Percentiles rank a stretch among this genome's conserved stretches.
Evolutionary conservation across 2,329 filamentous ascomycete species (phyloP).

Genomic region (Xylariaceae sp.): DNA sequence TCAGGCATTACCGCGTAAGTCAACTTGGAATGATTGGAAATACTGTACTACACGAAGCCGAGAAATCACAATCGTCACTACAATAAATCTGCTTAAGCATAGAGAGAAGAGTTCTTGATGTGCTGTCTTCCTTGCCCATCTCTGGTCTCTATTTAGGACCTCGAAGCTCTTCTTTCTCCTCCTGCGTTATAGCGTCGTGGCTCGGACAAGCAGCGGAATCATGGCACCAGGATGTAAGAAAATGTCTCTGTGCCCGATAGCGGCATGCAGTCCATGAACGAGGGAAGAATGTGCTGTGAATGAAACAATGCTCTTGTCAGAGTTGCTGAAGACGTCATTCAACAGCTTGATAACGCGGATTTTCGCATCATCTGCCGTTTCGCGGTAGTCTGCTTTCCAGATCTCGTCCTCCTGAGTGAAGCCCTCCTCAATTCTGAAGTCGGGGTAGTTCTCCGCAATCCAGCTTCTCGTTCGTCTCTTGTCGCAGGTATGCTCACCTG

Average conservation of each 20-base stretch:
- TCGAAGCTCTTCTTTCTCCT: too few relatives aligned
- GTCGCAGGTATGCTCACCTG: slow-evolving; percentile 61
- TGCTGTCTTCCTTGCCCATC: too few relatives aligned
- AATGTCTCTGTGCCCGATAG: slow-evolving; percentile 43
- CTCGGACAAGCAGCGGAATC: slow-evolving; percentile 54
- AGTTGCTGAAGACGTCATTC: slow-evolving; percentile 43
- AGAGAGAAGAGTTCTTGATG: too few relatives aligned
- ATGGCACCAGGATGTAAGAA: slow-evolving; percentile 47
- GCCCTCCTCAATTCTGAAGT: slow-evolving; percentile 48
- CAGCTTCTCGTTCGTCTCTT: slow-evolving; percentile 44
- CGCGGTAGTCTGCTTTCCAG: slow-evolving; percentile 45
- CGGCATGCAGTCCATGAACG: slow-evolving; percentile 39
- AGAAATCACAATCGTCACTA: too few relatives aligned
- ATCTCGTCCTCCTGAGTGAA: slow-evolving; percentile 54
- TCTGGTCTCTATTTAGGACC: too few relatives aligned
- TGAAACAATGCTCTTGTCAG: slow-evolving; percentile 40
- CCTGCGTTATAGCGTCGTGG: slow-evolving; percentile 3
- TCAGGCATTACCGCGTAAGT: too few relatives aligned
- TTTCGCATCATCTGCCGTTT: slow-evolving; percentile 46
- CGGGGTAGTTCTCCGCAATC: slow-evolving; percentile 48
- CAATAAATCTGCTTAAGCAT: too few relatives aligned
- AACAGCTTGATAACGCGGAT: slow-evolving; percentile 39
- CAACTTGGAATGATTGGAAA: too few relatives aligned
- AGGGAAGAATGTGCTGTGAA: slow-evolving; percentile 49
- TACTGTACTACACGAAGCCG: too few relatives aligned